Conservation (phyloP, 2,329 filamentous ascomycete species). For the Pseudogymnoascus pannorum region DNA sequence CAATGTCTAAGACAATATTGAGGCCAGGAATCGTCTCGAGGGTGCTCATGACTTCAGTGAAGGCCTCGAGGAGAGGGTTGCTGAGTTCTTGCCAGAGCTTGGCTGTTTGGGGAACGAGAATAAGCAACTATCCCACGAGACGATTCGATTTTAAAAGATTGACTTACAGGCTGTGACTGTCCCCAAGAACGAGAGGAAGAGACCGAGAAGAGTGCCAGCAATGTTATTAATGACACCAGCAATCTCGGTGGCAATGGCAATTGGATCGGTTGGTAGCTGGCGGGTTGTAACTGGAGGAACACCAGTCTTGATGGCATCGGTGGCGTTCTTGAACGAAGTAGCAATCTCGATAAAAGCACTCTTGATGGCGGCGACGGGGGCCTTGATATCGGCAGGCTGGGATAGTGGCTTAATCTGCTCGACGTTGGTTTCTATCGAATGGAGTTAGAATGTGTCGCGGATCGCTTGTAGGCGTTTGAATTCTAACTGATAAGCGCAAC, state of each 20-base stretch:
- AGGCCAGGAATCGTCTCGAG: not conserved
- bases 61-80: not conserved
- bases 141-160: no score
- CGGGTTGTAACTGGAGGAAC: not conserved
- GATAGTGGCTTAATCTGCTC: not conserved
- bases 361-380: not conserved
- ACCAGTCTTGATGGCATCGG: not conserved
- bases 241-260: not conserved
- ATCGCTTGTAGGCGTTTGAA: not conserved
- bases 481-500: not conserved
- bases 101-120: not conserved
- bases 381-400: not conserved
- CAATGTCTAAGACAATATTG: not conserved
- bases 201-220: not conserved
- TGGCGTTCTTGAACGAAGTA: not conserved
- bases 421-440: not conserved
- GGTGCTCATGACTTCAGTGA: not conserved
- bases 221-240: not conserved
- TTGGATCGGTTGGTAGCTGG: not conserved
- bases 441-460: not conserved
- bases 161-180: not conserved
- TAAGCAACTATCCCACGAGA: not conserved
- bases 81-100: not conserved
- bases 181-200: slow-evolving; percentile 2
- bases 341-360: not conserved